Percentiles rank a stretch among this genome's conserved stretches.
These are phyloP conservation scores for Calonectria hawksworthii DNA, from an alignment of 2,329 filamentous ascomycete genomes.

Conservation along the genomic window DNA sequence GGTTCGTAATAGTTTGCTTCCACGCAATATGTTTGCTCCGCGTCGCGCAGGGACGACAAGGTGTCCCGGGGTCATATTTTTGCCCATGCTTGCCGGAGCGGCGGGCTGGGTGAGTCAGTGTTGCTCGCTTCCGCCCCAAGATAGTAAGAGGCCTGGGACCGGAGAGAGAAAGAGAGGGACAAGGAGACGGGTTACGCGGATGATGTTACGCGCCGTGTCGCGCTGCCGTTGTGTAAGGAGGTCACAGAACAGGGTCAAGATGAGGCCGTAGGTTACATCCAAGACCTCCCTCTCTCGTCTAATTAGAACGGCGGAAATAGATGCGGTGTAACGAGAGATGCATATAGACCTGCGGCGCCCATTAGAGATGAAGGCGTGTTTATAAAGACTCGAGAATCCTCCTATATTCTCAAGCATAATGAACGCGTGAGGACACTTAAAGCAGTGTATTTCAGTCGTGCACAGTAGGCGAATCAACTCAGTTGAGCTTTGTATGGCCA, in stretches of 20 bases:
- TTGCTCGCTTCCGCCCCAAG: neutral
- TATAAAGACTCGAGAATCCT: neutral
- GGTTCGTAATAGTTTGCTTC: neutral
- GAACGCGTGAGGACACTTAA: neutral
- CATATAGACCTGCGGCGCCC: neutral
- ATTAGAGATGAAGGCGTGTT: neutral
- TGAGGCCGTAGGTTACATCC: neutral
- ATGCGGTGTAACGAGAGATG: neutral
- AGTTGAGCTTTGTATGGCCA: neutral
- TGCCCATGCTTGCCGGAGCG: neutral
- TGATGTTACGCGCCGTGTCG: slow-evolving; percentile 4
- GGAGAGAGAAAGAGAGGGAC: neutral
- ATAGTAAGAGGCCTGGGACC: neutral
- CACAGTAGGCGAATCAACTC: neutral
- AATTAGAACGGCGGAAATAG: neutral
- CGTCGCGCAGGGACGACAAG: neutral
- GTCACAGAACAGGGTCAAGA: neutral
- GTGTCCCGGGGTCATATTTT: neutral
- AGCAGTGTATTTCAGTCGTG: neutral
- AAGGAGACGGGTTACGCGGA: neutral
- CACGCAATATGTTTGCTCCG: neutral
- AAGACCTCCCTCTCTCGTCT: neutral
- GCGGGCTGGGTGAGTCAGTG: neutral
- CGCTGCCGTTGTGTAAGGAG: slow-evolving; percentile 7
- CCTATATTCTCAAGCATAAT: neutral